Conservation (phyloP, 768 basidiomycete species). For the Lanmaoa rubissima region DNA sequence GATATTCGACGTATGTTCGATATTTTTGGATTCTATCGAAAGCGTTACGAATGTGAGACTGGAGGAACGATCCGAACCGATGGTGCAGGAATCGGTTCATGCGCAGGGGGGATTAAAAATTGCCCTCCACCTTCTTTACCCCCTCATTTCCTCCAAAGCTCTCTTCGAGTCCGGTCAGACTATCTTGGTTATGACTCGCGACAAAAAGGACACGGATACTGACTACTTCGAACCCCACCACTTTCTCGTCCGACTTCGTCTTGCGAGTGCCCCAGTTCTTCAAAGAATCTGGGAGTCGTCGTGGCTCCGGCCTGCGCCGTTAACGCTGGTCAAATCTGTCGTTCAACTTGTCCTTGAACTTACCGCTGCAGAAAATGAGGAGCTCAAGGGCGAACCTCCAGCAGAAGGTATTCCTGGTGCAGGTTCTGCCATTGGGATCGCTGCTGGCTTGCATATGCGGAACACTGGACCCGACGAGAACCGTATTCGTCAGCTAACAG, state of each 20-base stretch:
- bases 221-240: constrained; percentile 85
- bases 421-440: constrained; percentile 30
- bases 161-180: constrained; percentile 88
- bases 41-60: constrained; percentile 45
- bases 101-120: constrained; percentile 83
- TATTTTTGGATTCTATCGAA: constrained; percentile 58
- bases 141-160: constrained; percentile 75
- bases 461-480: constrained; percentile 66
- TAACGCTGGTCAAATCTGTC: constrained; percentile 70
- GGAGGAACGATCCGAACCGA: constrained; percentile 55
- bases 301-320: constrained; percentile 78
- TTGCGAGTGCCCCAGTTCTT: constrained; percentile 64
- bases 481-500: constrained; percentile 78
- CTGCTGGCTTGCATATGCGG: constrained; percentile 34
- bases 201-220: constrained; percentile 73
- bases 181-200: constrained; percentile 61
- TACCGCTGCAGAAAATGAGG: constrained; percentile 79
- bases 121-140: constrained; percentile 70
- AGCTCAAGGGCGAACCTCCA: constrained; percentile 47
- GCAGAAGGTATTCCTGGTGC: constrained; percentile 35
- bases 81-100: constrained; percentile 66
- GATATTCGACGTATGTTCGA: constrained; percentile 55
- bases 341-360: constrained; percentile 80
- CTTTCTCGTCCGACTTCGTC: constrained; percentile 80
- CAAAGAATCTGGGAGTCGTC: constrained; percentile 74